Conservation (phyloP, 148 eudicot species). For the Hydrangea macrophylla region DNA sequence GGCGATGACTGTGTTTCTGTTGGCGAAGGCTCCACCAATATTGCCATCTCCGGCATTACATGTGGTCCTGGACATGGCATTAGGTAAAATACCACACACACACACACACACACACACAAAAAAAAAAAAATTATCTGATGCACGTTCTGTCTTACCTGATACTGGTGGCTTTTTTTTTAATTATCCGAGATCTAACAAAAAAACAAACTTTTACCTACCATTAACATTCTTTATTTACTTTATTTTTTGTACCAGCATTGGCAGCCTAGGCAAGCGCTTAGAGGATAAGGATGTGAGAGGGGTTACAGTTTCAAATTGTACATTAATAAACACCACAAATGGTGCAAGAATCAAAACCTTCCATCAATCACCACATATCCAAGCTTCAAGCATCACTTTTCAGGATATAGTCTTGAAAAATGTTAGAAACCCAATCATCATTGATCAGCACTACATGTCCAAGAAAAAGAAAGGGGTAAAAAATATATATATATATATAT, state of each 20-base stretch:
- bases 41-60: too few relatives aligned
- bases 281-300: conserved; percentile 28
- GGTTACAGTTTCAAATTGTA: conserved; percentile 39
- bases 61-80: too few relatives aligned
- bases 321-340: conserved; percentile 35
- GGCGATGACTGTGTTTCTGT: too few relatives aligned
- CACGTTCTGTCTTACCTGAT: neutral
- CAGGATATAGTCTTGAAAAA: conserved; percentile 37
- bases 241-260: conserved; percentile 22
- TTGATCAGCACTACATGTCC: conserved; percentile 46
- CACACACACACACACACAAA: too few relatives aligned
- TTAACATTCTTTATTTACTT: neutral
- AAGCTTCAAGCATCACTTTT: conserved; percentile 30
- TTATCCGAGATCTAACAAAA: too few relatives aligned
- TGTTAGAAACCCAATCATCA: conserved; percentile 47
- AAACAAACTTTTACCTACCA: neutral
- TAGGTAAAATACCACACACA: too few relatives aligned
- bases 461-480: conserved; percentile 27
- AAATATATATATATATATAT: too few relatives aligned
- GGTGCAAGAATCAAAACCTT: conserved; percentile 67
- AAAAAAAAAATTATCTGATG: too few relatives aligned
- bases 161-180: neutral
- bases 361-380: conserved; percentile 12
- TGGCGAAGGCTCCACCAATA: too few relatives aligned
- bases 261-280: conserved; percentile 43